Evolutionary conservation across 2,329 filamentous ascomycete genomes (phyloP).

Genomic region (Phyllosticta citrichinensis): DNA sequence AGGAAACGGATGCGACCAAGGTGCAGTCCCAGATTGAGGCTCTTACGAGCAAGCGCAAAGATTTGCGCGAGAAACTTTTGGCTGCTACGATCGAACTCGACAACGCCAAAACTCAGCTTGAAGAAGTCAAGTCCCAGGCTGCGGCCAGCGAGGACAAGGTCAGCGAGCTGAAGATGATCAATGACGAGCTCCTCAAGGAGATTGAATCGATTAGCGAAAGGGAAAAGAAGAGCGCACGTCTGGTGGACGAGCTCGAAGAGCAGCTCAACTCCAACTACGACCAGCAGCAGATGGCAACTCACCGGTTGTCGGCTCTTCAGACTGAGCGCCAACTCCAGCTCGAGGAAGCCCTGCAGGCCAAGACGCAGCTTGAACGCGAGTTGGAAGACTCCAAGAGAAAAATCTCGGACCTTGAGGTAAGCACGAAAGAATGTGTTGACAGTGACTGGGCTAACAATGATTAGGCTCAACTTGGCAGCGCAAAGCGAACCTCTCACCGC

Average conservation of each 20-base stretch:
- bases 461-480: conserved; percentile 54
- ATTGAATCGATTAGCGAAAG: conserved; percentile 47
- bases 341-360: conserved; percentile 30
- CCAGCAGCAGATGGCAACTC: conserved; percentile 74
- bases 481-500: conserved; percentile 37
- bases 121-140: conserved; percentile 28
- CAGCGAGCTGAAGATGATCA: conserved; percentile 36
- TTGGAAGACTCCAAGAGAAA: conserved; percentile 71
- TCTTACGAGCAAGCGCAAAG: conserved; percentile 36
- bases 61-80: conserved; percentile 32
- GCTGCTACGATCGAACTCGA: conserved; percentile 35
- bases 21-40: conserved; percentile 34
- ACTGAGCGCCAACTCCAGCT: conserved; percentile 35
- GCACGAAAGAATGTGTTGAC: conserved; percentile 15
- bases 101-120: conserved; percentile 32
- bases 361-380: conserved; percentile 43
- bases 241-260: conserved; percentile 94
- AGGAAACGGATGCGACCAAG: conserved; percentile 41
- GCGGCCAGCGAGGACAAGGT: conserved; percentile 33
- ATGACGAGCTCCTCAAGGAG: conserved; percentile 48
- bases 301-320: conserved; percentile 65
- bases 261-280: conserved; percentile 94
- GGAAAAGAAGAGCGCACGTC: conserved; percentile 83
- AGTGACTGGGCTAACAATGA: neutral
- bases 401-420: conserved; percentile 68